Base-by-base conservation (phyloP, 2,329 filamentous ascomycete genomes). In the Nemania bipapillata region DNA sequence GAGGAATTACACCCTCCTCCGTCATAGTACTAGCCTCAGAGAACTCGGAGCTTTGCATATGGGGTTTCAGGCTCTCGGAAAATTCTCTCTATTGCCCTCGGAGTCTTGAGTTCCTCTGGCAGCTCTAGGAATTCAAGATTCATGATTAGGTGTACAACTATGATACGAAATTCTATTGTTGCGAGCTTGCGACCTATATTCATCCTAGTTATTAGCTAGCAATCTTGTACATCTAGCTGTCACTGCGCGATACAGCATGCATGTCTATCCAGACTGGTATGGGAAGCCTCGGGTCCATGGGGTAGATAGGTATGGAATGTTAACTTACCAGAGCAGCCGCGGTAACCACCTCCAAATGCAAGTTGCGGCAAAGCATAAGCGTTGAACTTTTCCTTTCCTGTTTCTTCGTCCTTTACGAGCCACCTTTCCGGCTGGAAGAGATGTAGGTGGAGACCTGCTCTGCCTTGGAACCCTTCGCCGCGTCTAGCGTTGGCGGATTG, bases 341-440 rank as follows among this genome's bases (percentile, higher is more conserved):
- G 69, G 22, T 74, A 73, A 0, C 81, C 81, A 2, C 76, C 75
- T 0, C 80, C 79, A 67, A 83, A 83, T 1, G 76, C 73, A 40
- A 79, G 63, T 6, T 59, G 63, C 28, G 81, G 80, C 11, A 81
- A 72, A 3, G 80, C 77, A 37, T 74, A 71, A 1, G 76, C 50
- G 68, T 82, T 77, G 68, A 81, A 82, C 1, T 65, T 71, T 15
- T 77, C 72, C 12, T 73, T 69, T 1, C 74, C 77, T 17, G 64
- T 66, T 5, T 72, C 42, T 11, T 73, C 71, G 11, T 78, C 73
- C 4, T 42, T 69, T 1, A 70, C 72, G 3, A 84, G 73, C 82
- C 82, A 84, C 45, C 82, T 74, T 62, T 79, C 76, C 0, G 82
- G 82, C 17, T 77, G 73, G 69, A 83, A 84, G 1, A 40, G 15